Percentiles rank a stretch among this genome's conserved stretches.
Conservation (phyloP, 78 protist species). For the Dictyostelium purpureum region DNA sequence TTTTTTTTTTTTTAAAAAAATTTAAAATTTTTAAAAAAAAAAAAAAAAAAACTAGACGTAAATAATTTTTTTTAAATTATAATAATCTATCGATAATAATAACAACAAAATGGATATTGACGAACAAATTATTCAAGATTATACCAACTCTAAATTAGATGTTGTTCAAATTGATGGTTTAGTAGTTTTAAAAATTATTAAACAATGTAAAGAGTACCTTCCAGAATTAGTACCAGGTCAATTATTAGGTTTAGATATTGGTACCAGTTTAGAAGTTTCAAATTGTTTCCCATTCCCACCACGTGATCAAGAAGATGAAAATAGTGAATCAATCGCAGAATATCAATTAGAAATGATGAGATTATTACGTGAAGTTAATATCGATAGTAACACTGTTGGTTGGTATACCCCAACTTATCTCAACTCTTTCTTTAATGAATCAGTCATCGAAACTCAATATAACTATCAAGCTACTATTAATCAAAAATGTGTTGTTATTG, state of each 20-base stretch:
- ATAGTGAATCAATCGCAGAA: conserved; percentile 43
- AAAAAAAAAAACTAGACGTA: too few species aligned
- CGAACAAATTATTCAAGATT: conserved; percentile 61
- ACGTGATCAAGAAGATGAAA: conserved; percentile 77
- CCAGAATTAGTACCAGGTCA: conserved; percentile 87
- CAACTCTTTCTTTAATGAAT: conserved; percentile 75
- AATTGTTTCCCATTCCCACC: conserved; percentile 88
- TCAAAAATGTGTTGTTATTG: conserved; percentile 78
- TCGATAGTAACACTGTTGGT: conserved; percentile 88
- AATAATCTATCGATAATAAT: background rate
- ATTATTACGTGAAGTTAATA: conserved; percentile 87
- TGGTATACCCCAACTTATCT: conserved; percentile 89
- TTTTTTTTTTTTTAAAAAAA: background rate
- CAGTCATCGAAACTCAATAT: conserved; percentile 87
- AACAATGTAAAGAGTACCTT: conserved; percentile 85
- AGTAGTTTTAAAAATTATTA: conserved; percentile 85
- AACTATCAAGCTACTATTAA: conserved; percentile 85
- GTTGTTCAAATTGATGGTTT: conserved; percentile 78
- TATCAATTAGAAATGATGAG: conserved; percentile 85
- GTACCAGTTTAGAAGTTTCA: conserved; percentile 80
- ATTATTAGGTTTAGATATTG: conserved; percentile 89
- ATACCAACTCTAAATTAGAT: conserved; percentile 53
- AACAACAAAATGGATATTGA: conserved; percentile 13
- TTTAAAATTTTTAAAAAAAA: too few species aligned
- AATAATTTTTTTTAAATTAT: background rate